Evolutionary conservation across 1,284 basidiomycete genomes (phyloP), one percentile per base, ranked within the genome.

Genomic region (Cerrena zonata): DNA sequence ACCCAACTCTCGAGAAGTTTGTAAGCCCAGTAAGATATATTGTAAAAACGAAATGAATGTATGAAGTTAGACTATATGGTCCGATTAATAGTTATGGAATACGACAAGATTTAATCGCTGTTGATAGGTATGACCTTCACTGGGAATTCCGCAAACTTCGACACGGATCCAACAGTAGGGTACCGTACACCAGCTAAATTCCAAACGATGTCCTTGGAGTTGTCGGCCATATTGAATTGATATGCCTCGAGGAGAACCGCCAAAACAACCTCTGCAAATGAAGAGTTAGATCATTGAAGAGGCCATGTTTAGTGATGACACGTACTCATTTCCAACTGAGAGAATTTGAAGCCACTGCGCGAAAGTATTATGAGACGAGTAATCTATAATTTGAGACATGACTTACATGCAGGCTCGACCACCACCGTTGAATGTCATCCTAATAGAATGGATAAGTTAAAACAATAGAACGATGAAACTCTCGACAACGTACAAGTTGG

Each of bases 351-450:
- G n/a, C 39, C 48, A 22, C 54, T 52, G 41, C 13, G 34, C 27
- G 27, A 38, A 25, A 39, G 22, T 24, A 18, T n/a, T 21, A 5
- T 3, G 30, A 10, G 10, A 18, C 18, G 25, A 2, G 36, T 13
- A 3, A 45, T 10, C 21, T 21, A 5, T 21, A 13, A 13, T 12
- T 4, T 7, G 46, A 15, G 23, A 24, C 12, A n/a, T 19, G 21
- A 49, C 54, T 44, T 45, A 56, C 54, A 56, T 53, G 52, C 52
- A 56, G 11, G 54, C 45, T 24, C 54, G 24, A 3, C 47, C 49
- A 5, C 54, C 54, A n/a, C 54, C 54, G 15, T 47, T 36, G 45
- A 56, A 56, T 7, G 54, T 53, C 54, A 56, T 56, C 10, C 54
- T 56, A n/a, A n/a, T n/a, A n/a, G n/a, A n/a, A n/a, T n/a, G n/a